Conservation (phyloP, 148 eudicot genomes). For the Dysphania ambrosioides region DNA sequence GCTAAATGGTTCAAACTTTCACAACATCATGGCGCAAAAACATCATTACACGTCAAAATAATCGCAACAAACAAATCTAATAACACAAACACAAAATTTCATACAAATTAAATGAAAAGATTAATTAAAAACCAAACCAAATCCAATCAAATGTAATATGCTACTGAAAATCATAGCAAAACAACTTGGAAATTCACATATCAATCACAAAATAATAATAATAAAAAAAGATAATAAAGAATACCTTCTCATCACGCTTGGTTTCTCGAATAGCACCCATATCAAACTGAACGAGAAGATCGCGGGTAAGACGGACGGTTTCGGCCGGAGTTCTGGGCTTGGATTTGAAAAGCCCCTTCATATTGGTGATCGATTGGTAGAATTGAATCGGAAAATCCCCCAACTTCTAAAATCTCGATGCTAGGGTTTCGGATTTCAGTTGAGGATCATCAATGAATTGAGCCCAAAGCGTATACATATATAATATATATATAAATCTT, state of each 20-base stretch:
- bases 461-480: too few species aligned
- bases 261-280: conserved; percentile 43
- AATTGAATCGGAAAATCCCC: too few species aligned
- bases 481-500: too few species aligned
- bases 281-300: conserved; percentile 56
- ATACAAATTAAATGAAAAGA: background rate
- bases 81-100: background rate
- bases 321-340: conserved; percentile 87
- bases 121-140: background rate
- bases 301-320: conserved; percentile 70
- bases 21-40: background rate
- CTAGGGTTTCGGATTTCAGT: too few species aligned
- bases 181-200: background rate
- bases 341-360: conserved; percentile 88
- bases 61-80: background rate
- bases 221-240: too few species aligned
- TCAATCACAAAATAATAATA: background rate
- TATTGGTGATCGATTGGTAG: too few species aligned
- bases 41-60: too few species aligned
- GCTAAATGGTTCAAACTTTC: conserved; percentile 2
- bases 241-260: conserved; percentile 97
- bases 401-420: too few species aligned
- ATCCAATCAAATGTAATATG: background rate
- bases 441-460: too few species aligned
- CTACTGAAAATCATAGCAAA: too few species aligned